Base-by-base conservation (phyloP, 73 alveolate genomes). In the Paraurostyla sp. region DNA sequence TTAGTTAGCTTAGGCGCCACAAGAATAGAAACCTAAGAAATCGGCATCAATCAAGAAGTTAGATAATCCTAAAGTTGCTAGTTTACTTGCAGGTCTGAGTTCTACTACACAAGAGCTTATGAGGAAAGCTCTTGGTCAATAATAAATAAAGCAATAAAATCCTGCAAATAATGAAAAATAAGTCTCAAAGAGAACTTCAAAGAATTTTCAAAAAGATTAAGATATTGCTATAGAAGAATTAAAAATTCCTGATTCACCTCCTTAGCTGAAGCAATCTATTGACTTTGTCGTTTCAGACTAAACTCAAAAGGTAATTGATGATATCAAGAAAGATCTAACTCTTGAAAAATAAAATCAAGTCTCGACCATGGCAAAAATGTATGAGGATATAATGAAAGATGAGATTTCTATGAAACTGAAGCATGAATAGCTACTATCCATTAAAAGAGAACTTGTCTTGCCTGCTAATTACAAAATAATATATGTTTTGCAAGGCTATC, bases 371-470 rank as follows among this genome's bases (percentile, higher is more conserved):
- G 23, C 13, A 52, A 59, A 59, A 23, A 20, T 18, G 22, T 27
- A 20, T 30, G 43, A 59, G 32, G 35, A 59, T 27, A 59, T 59
- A 3, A 9, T 27, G 22, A 30, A 4, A 6, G 82, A 65, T 2
- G 56, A 65, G n/a, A 6, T 65, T 7, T 65, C 82, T 38, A 65
- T 65, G 82, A 65, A 38, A 65, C 58, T 65, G 3, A 65, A 65
- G 38, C 82, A 65, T 40, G 36, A 38, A 33, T 40, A 65, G 42
- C 25, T 65, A 16, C 32, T 65, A 13, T 65, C 82, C 13, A 22
- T 65, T 0, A 65, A 25, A 38, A 32, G 38, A 38, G 56, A 65
- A 65, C 71, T 73, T 45, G 87, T 73, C 2, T 50, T 73, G 9
- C 87, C 87, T 16, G 27, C 38, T 7, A 68, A 73, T 30, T 73